Percentiles rank a stretch among this genome's conserved stretches.
Conservation (phyloP, 2,329 filamentous ascomycete genomes). For the Alternaria arborescens region DNA sequence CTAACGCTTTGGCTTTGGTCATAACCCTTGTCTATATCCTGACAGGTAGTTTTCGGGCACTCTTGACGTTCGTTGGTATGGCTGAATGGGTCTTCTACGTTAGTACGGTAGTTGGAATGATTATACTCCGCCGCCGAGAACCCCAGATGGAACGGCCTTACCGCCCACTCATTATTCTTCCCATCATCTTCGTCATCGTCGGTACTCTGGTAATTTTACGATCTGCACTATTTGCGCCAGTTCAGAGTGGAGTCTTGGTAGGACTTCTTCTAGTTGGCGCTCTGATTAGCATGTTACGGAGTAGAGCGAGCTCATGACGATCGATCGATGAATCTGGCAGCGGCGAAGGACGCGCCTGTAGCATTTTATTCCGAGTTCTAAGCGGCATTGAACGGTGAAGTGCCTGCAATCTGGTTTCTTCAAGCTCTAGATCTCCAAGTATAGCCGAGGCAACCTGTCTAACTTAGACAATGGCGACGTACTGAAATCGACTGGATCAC, state of each 20-base stretch:
- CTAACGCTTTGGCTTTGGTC: conserved; percentile 37
- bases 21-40: conserved; percentile 65
- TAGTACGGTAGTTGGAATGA: conserved; percentile 66
- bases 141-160: conserved; percentile 65
- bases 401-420: background rate
- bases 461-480: background rate
- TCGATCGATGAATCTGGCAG: background rate
- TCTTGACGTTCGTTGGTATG: conserved; percentile 61
- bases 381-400: background rate
- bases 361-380: too few species aligned
- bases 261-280: conserved; percentile 62
- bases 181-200: conserved; percentile 63
- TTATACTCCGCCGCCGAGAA: conserved; percentile 66
- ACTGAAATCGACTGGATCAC: background rate
- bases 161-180: conserved; percentile 61
- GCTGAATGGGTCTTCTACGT: conserved; percentile 69
- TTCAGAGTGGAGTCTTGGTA: conserved; percentile 62
- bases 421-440: background rate
- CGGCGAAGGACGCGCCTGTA: background rate
- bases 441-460: conserved; percentile 4
- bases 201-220: conserved; percentile 68
- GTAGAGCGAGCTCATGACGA: conserved; percentile 13
- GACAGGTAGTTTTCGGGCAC: conserved; percentile 67
- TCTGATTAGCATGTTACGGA: conserved; percentile 43
- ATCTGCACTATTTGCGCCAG: conserved; percentile 67